Conservation (phyloP, 768 basidiomycete species). For the Asterophora lycoperdoides region DNA sequence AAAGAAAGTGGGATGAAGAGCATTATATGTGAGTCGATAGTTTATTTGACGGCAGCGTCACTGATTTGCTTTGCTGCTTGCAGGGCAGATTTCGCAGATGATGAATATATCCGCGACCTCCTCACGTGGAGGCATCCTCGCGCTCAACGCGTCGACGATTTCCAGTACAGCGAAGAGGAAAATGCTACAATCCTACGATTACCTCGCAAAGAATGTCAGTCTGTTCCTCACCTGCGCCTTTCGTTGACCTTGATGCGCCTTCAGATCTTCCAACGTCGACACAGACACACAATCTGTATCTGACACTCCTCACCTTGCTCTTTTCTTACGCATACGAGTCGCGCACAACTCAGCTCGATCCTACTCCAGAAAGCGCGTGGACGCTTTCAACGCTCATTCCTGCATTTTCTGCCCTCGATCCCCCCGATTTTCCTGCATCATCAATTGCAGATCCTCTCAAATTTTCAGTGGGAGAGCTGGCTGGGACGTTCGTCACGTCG, state of each 20-base stretch:
- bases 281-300: conserved; percentile 61
- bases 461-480: conserved; percentile 45
- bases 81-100: conserved; percentile 81
- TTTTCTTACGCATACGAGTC: conserved; percentile 82
- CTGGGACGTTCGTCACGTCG: conserved; percentile 49
- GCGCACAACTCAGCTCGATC: conserved; percentile 71
- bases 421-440: conserved; percentile 58
- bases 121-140: conserved; percentile 63
- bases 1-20: conserved; percentile 79
- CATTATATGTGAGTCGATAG: conserved; percentile 64
- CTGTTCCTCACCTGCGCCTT: background rate
- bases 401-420: conserved; percentile 80
- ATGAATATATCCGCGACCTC: conserved; percentile 70
- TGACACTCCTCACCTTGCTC: conserved; percentile 65
- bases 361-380: conserved; percentile 89
- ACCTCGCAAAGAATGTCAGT: conserved; percentile 52
- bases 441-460: conserved; percentile 15
- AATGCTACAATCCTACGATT: conserved; percentile 59
- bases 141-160: conserved; percentile 23
- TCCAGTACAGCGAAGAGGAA: conserved; percentile 69
- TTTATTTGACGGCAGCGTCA: background rate
- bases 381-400: conserved; percentile 71
- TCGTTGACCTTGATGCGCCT: background rate
- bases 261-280: conserved; percentile 56
- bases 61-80: background rate